Conservation (phyloP, 148 eudicot genomes). For the Chenopodium suecicum region DNA sequence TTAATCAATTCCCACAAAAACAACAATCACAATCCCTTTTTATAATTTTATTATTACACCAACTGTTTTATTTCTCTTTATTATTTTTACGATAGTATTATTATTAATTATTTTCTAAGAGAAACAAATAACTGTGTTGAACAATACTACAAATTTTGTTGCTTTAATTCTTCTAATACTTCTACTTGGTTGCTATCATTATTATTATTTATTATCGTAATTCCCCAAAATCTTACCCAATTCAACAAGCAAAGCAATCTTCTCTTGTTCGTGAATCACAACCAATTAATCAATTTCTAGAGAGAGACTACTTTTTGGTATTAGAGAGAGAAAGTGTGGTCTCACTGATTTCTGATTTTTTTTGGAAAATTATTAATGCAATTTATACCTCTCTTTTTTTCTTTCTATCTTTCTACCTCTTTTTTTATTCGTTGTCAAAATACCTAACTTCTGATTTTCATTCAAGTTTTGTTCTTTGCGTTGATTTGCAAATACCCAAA, state of each 20-base stretch:
- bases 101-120: background rate
- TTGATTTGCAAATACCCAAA: conserved; percentile 21
- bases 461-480: conserved; percentile 10
- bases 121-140: background rate
- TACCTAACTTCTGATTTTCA: conserved; percentile 24
- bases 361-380: background rate
- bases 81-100: background rate
- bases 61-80: conserved; percentile 1
- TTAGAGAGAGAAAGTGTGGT: conserved; percentile 13
- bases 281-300: conserved; percentile 4
- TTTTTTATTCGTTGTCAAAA: conserved; percentile 13
- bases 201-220: conserved; percentile 21
- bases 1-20: conserved; percentile 26
- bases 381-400: background rate
- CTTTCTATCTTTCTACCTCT: background rate
- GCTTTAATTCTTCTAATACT: conserved; percentile 9
- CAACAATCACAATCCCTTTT: conserved; percentile 20
- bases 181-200: conserved; percentile 20
- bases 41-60: conserved; percentile 10
- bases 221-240: conserved; percentile 17
- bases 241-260: conserved; percentile 18
- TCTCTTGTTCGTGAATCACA: conserved; percentile 22
- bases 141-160: conserved; percentile 3
- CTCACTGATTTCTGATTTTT: conserved; percentile 1
- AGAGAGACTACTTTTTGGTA: conserved; percentile 20